Base-by-base conservation (phyloP, 352 stramenopile species). In the Pythium scleroteichum region DNA sequence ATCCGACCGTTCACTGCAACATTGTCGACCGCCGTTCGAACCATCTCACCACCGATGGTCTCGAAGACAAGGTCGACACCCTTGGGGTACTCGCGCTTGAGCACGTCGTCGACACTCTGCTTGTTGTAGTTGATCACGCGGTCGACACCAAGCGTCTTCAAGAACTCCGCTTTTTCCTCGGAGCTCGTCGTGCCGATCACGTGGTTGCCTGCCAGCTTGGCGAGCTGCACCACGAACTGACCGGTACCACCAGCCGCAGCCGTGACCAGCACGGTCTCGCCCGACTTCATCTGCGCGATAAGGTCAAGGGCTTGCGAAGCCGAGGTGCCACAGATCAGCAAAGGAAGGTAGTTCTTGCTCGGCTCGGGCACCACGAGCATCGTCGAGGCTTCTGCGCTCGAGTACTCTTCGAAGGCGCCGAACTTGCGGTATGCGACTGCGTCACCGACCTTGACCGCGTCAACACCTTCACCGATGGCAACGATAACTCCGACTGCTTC, bases 71-170 rank as follows among this genome's bases (percentile, higher is more conserved):
- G 74, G 41, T 91, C 66, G 4, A 91, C 59, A 4, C 77, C 77
- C 38, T 85, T 78, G n/a, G 78, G 77, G 69, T 92, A 79, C 78
- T 89, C 79, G 12, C 71, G 78, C 75, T 89, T 83, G 13, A 88
- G 67, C 71, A 85, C 74, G 23, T 79, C 56, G 32, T 50, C 60
- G 22, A 88, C 58, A 27, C 73, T 76, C 49, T 90, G 77, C 66
- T 92, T 79, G 19, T 73, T 90, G 74, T 97, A 97, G 67, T 96
- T 89, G 46, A 97, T 88, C 60, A 94, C 73, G 38, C 87, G 81
- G 60, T 93, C 80, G 40, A 69, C 82, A 50, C 82, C 87, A 14
- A 90, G 67, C 26, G 62, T 71, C 53, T 75, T 74, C 47, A 96
- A 73, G 54, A 94, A 79, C n/a, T 86, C 83, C 19, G 75, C 87